Evolutionary conservation across 2,329 filamentous ascomycete genomes (phyloP).

Genomic region (Amphichorda felina): DNA sequence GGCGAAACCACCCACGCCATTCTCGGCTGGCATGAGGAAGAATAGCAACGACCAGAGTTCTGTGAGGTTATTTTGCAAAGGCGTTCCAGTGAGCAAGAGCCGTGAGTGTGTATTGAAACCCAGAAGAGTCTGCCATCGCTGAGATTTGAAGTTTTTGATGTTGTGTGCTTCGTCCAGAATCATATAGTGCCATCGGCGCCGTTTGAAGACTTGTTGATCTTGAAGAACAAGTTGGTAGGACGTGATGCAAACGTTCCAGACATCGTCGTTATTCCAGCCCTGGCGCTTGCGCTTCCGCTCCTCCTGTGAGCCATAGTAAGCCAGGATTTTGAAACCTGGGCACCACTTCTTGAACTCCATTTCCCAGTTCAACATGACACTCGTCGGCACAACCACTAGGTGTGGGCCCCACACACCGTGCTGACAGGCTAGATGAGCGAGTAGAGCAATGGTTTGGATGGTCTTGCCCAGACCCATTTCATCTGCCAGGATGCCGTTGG

Average conservation of each 20-base stretch:
- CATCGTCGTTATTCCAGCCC: slow-evolving; percentile 86
- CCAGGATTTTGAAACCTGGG: slow-evolving; percentile 93
- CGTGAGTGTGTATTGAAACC: slow-evolving; percentile 86
- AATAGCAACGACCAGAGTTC: slow-evolving; percentile 96
- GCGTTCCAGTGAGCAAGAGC: slow-evolving; percentile 83
- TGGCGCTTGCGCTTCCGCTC: slow-evolving; percentile 84
- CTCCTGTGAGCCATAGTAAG: slow-evolving; percentile 90
- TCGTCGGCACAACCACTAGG: slow-evolving; percentile 90
- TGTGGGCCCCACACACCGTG: slow-evolving; percentile 94
- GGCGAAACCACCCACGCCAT: slow-evolving; percentile 80
- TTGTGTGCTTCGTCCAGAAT: slow-evolving; percentile 98
- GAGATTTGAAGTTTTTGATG: slow-evolving; percentile 98
- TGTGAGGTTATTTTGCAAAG: slow-evolving; percentile 91
- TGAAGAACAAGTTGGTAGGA: slow-evolving; percentile 94
- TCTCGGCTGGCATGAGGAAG: slow-evolving; percentile 88
- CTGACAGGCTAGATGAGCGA: slow-evolving; percentile 84
- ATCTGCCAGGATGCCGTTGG: slow-evolving; percentile 92
- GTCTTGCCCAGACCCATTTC: slow-evolving; percentile 99
- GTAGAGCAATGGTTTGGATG: slow-evolving; percentile 89
- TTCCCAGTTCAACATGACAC: slow-evolving; percentile 98
- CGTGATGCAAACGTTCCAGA: slow-evolving; percentile 96
- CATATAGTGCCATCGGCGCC: slow-evolving; percentile 93
- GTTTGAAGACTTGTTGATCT: slow-evolving; percentile 87
- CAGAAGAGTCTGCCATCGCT: slow-evolving; percentile 89
- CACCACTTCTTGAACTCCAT: slow-evolving; percentile 99